Conservation (phyloP, 495 filamentous ascomycete species). For the Achaetomiella virescens region DNA sequence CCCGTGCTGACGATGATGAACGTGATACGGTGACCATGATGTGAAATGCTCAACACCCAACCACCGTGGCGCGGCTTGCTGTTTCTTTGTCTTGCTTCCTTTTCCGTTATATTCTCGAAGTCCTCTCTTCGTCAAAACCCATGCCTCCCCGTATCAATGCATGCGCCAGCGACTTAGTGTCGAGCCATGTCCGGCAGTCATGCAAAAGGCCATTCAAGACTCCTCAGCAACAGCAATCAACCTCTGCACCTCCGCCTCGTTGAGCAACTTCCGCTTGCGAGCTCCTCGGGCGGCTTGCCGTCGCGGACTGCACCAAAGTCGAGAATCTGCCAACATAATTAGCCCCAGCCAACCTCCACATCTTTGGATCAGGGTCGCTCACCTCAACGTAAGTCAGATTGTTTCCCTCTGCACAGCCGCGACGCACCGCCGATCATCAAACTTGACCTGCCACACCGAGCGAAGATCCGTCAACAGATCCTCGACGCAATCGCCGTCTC, state of each 20-base stretch:
- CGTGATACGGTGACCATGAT: not conserved
- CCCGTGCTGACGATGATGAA: not conserved
- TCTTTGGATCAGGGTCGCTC: constrained; percentile 34
- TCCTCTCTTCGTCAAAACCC: not conserved
- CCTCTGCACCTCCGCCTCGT: constrained; percentile 49
- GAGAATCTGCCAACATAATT: constrained; percentile 56
- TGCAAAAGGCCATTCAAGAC: not conserved
- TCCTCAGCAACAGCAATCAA: constrained; percentile 45
- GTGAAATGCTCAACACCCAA: not conserved
- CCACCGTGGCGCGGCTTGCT: not conserved
- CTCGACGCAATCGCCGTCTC: constrained; percentile 80
- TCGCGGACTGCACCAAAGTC: constrained; percentile 89
- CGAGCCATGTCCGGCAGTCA: too few relatives aligned
- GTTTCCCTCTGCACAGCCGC: constrained; percentile 92
- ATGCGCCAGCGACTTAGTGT: too few relatives aligned
- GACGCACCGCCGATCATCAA: constrained; percentile 91
- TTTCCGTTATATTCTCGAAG: not conserved
- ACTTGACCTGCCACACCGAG: constrained; percentile 98
- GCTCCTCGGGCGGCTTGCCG: constrained; percentile 64
- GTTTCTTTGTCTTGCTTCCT: not conserved
- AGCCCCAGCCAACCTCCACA: too few relatives aligned
- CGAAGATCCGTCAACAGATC: constrained; percentile 94
- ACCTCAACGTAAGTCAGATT: constrained; percentile 95
- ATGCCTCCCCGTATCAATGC: not conserved
- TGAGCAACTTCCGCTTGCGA: constrained; percentile 74